Base-by-base conservation (phyloP, 2,329 filamentous ascomycete species). In the Claviceps pusilla region DNA sequence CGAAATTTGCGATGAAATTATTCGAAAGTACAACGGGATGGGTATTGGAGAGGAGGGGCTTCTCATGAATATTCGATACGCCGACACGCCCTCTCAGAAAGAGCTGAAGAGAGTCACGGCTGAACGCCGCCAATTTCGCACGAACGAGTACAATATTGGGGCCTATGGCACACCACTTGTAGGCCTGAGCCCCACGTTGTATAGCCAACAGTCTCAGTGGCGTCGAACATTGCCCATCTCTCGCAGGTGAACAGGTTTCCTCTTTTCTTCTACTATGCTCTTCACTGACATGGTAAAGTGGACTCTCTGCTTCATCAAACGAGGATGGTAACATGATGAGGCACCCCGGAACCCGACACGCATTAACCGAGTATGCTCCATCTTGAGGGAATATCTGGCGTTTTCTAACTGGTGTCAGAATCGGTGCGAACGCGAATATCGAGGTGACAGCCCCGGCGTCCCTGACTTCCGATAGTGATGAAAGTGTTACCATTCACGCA, bases 71-170 rank as follows among this genome's bases (percentile, higher is more conserved):
- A 89, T 98, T 61, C 90, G 93, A 60, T 98, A 95, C 68, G 91
- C 94, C 58, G 93, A 98, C 66, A 98, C 93, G 42, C 88, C 93
- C 54, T 87, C 91, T 58, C 93, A 98, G 71, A 98, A 98, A 75
- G 83, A 93, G 66, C 78, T 98, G 61, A 98, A 98, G 78, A 86
- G 93, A 59, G 86, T 96, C 66, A 97, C 91, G 46, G 89, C 93
- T 37, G 89, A 95, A 67, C 88, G 90, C 55, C 89, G 93, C 57
- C 89, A 95, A 65, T 97, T 95, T 73, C 88, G 93, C 56, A 93
- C 91, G 56, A 93, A 93, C 55, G 93, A 97, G 73, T 97, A 97
- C 72, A 90, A 90, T 63, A 83, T 84, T 57, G 80, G 82, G 56
- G 82, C 82, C 47, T 84, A 84, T 61, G 82, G 82, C 57, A 82